A percentile compares a stretch with the other conserved stretches of the same genome.
Conservation (phyloP, 2,329 filamentous ascomycete genomes). For the Xylaria sp. region DNA sequence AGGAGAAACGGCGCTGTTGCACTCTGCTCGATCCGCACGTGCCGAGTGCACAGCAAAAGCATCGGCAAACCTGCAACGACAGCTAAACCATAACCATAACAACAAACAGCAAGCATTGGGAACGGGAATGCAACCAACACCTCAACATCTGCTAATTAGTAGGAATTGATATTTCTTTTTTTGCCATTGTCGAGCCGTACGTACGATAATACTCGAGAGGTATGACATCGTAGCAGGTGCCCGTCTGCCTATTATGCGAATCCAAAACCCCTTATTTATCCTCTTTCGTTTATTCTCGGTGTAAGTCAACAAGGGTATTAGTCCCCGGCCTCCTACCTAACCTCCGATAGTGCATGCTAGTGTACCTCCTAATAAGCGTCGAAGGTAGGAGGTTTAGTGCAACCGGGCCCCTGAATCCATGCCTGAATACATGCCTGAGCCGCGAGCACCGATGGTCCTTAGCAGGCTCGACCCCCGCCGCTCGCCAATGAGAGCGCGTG, state of each 20-base stretch:
- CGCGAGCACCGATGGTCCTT: slow-evolving; percentile 2
- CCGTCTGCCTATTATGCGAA: not conserved
- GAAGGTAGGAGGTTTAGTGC: not conserved
- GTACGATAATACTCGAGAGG: no score
- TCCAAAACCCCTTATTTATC: not conserved
- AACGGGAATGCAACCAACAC: not conserved
- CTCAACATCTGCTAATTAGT: not conserved
- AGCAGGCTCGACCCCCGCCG: not conserved
- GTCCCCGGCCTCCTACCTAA: not conserved
- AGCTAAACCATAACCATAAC: no score
- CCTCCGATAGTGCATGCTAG: slow-evolving; percentile 2
- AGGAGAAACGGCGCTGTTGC: no score
- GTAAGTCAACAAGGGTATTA: slow-evolving; percentile 5
- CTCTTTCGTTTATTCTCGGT: slow-evolving; percentile 5
- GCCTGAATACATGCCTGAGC: not conserved
- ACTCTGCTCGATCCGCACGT: not conserved
- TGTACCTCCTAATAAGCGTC: not conserved
- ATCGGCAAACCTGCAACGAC: not conserved
- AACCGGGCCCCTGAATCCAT: slow-evolving; percentile 3
- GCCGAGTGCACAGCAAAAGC: not conserved
- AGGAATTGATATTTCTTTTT: no score
- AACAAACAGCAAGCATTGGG: no score
- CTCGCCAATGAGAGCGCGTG: slow-evolving; percentile 12
- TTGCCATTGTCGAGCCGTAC: no score
- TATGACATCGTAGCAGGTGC: no score